phyloP scores from a whole-genome alignment of 2,329 filamentous ascomycete species.

The Penicillium sp. region DNA sequence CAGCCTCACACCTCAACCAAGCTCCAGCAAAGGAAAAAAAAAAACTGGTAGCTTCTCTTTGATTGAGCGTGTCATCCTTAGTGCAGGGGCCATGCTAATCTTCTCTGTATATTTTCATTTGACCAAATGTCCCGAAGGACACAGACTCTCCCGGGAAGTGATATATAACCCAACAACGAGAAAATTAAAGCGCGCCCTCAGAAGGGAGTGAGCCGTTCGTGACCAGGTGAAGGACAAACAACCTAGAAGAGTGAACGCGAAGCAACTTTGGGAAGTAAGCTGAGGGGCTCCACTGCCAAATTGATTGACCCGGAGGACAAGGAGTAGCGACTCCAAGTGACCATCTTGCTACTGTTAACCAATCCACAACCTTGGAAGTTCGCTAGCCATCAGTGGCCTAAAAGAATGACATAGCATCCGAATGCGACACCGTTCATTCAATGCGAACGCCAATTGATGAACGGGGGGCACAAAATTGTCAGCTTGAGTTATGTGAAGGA shows the following conservation, averaged over 20 bases:
- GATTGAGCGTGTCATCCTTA: constrained; percentile 93
- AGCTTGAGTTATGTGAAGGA: background rate
- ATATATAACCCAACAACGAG: background rate
- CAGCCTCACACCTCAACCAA: constrained; percentile 3
- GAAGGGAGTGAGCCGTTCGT: background rate
- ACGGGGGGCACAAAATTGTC: background rate
- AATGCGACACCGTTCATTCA: background rate
- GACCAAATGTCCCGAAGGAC: constrained; percentile 57
- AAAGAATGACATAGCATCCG: background rate
- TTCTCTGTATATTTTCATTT: constrained; percentile 72
- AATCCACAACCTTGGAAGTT: background rate
- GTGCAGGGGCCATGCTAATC: constrained; percentile 82
- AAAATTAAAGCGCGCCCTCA: background rate
- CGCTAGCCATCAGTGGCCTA: background rate
- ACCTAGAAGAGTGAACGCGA: background rate
- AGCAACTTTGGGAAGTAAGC: background rate
- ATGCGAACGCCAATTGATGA: background rate
- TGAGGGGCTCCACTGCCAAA: background rate
- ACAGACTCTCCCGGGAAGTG: background rate
- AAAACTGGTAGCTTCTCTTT: constrained; percentile 75
- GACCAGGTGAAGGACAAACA: background rate
- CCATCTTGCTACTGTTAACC: background rate
- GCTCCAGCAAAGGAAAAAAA: constrained; percentile 43
- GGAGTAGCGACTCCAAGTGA: background rate
- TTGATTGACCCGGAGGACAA: background rate